Percentiles rank a stretch among this genome's conserved stretches.
phyloP scores from a whole-genome alignment of 2,329 filamentous ascomycete genomes.

The Colletotrichum graminicola region DNA sequence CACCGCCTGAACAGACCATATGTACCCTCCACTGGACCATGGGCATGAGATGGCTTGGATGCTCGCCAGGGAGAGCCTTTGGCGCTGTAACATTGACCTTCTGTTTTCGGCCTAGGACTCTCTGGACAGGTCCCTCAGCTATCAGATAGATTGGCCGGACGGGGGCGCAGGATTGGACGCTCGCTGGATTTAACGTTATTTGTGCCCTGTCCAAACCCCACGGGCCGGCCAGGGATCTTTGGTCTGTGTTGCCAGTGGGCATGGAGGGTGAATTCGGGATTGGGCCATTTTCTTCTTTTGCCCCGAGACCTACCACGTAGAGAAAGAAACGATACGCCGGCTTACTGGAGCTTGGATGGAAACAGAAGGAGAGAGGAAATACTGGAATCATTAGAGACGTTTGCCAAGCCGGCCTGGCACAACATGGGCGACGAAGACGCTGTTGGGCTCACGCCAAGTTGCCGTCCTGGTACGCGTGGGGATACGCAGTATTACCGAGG shows the following conservation, averaged over 20 bases:
- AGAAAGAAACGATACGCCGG: not conserved
- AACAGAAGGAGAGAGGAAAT: conserved; percentile 21
- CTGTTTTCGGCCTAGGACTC: conserved; percentile 28
- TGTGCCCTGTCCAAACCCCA: conserved; percentile 17
- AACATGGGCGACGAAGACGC: not conserved
- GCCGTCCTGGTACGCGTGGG: not conserved
- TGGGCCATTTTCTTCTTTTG: not conserved
- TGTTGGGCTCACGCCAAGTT: not conserved
- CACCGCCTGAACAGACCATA: not conserved
- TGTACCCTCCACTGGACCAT: not conserved
- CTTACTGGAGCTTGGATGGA: conserved; percentile 14
- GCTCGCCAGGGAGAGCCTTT: conserved; percentile 14
- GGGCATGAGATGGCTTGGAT: not conserved
- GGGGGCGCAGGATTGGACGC: conserved; percentile 12
- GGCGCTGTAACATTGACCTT: conserved; percentile 23
- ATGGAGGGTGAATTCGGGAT: not conserved
- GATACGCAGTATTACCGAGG: conserved; percentile 12
- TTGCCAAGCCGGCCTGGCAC: conserved; percentile 21
- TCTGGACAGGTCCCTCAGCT: conserved; percentile 7
- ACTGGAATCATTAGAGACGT: not conserved
- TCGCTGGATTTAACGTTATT: conserved; percentile 37
- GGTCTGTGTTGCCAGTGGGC: not conserved
- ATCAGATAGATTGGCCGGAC: conserved; percentile 14
- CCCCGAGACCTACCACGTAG: not conserved
- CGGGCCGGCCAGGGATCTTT: conserved; percentile 13